Evolutionary conservation across 2,329 filamentous ascomycete species (phyloP).

Genomic region (Microdochium trichocladiopsis): DNA sequence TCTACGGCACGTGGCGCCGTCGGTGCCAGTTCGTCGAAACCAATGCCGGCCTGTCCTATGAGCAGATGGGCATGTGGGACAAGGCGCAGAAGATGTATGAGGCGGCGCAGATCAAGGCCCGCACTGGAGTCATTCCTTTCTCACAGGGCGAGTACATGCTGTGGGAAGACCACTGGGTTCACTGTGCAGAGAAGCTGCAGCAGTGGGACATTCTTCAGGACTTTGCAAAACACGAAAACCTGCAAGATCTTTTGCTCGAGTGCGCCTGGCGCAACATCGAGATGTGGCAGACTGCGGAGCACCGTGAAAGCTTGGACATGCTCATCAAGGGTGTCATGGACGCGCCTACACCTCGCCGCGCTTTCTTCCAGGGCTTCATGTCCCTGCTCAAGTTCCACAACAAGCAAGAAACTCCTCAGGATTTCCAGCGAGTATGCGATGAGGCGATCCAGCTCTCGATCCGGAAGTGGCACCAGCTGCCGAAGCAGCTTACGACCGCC

Average conservation of each 20-base stretch:
- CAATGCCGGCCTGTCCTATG: constrained; percentile 92
- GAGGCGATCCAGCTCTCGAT: constrained; percentile 97
- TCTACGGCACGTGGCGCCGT: constrained; percentile 94
- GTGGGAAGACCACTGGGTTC: constrained; percentile 98
- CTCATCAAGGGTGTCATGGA: constrained; percentile 98
- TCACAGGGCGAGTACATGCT: constrained; percentile 97
- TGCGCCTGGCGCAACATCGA: constrained; percentile 94
- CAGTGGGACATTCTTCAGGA: constrained; percentile 98
- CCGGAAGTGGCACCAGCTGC: constrained; percentile 98
- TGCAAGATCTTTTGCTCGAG: constrained; percentile 92
- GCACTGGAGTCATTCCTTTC: constrained; percentile 92
- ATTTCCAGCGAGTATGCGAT: constrained; percentile 87
- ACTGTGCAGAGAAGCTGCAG: constrained; percentile 95
- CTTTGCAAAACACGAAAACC: constrained; percentile 97
- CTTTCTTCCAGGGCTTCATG: constrained; percentile 99
- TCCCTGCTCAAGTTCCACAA: constrained; percentile 89
- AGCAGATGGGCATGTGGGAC: constrained; percentile 99
- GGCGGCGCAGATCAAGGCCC: constrained; percentile 90
- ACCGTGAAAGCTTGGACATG: constrained; percentile 82
- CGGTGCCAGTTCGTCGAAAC: constrained; percentile 96
- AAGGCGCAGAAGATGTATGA: constrained; percentile 98
- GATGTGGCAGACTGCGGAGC: constrained; percentile 82
- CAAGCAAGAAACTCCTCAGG: constrained; percentile 70
- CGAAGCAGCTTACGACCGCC: constrained; percentile 84
- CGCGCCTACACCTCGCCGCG: constrained; percentile 84